Conservation (phyloP, 75 land plant species). For the Adiantum capillusveneris region DNA sequence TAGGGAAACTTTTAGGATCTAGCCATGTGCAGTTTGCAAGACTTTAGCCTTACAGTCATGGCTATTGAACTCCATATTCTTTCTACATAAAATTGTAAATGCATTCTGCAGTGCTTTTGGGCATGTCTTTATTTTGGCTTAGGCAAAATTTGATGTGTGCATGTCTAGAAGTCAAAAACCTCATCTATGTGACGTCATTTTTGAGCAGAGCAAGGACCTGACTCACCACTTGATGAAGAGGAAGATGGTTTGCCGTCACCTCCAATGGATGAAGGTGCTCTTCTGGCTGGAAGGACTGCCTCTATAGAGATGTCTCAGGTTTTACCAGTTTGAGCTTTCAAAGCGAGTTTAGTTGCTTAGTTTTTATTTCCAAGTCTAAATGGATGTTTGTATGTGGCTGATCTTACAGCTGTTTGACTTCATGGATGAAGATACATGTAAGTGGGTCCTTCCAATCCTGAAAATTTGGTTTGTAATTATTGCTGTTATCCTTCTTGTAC, state of each 20-base stretch:
- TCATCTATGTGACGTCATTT: no score
- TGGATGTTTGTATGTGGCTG: not conserved
- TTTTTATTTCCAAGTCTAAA: no score
- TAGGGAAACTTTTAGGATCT: constrained; percentile 3
- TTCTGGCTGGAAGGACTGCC: constrained; percentile 38
- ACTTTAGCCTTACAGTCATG: no score
- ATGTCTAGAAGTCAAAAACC: no score
- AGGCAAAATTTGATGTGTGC: no score
- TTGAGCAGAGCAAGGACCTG: not conserved
- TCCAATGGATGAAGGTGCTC: constrained; percentile 66
- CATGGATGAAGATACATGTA: constrained; percentile 2
- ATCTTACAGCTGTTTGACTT: not conserved
- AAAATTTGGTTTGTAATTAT: not conserved
- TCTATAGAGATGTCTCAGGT: constrained; percentile 61
- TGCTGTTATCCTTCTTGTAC: not conserved
- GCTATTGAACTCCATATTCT: no score
- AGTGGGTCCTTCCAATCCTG: not conserved
- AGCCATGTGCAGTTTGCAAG: no score
- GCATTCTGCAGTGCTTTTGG: no score
- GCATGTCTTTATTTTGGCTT: no score
- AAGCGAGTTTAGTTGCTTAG: no score
- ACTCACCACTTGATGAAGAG: constrained; percentile 29
- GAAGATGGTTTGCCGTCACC: constrained; percentile 81
- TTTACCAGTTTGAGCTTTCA: not conserved
- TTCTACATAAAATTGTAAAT: no score